A percentile compares a stretch with the other conserved stretches of the same genome.
These are phyloP conservation scores for Tagetes erecta DNA, from an alignment of 129 eudicot genomes.

Conservation along the genomic window DNA sequence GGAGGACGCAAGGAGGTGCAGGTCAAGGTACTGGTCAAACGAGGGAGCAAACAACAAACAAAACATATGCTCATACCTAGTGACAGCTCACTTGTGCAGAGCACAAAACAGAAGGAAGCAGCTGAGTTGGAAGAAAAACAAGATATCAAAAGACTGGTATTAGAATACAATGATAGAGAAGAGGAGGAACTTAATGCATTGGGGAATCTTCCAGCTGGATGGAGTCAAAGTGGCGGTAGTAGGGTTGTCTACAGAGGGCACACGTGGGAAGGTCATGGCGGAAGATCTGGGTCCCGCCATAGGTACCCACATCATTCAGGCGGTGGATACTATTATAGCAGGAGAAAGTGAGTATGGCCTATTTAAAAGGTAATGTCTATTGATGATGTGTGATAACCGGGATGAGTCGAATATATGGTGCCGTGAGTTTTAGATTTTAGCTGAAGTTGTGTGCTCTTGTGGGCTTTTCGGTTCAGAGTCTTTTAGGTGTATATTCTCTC, in stretches of 20 bases:
- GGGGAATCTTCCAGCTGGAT: conserved; percentile 55
- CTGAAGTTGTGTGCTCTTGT: not conserved
- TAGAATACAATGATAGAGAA: conserved; percentile 94
- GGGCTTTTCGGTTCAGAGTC: not conserved
- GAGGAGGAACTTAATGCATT: conserved; percentile 85
- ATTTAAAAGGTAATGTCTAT: not conserved
- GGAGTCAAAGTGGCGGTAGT: conserved; percentile 64
- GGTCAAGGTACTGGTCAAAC: conserved; percentile 93
- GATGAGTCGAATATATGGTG: not conserved
- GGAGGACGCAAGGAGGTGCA: conserved; percentile 74
- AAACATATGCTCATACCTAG: conserved; percentile 86
- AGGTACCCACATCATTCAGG: conserved; percentile 70
- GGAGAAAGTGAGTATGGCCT: conserved; percentile 46
- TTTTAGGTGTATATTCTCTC: conserved; percentile 5
- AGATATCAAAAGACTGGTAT: conserved; percentile 81
- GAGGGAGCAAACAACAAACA: conserved; percentile 93
- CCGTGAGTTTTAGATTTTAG: not conserved
- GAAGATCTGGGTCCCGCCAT: conserved; percentile 76
- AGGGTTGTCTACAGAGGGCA: conserved; percentile 60
- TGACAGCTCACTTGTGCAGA: conserved; percentile 84
- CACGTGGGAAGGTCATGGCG: conserved; percentile 76
- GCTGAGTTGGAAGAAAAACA: conserved; percentile 97
- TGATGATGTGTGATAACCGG: not conserved
- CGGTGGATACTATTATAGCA: conserved; percentile 63
- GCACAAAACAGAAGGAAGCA: conserved; percentile 94